Base-by-base conservation (phyloP, 2,329 filamentous ascomycete genomes). In the Akanthomyces muscarius region DNA sequence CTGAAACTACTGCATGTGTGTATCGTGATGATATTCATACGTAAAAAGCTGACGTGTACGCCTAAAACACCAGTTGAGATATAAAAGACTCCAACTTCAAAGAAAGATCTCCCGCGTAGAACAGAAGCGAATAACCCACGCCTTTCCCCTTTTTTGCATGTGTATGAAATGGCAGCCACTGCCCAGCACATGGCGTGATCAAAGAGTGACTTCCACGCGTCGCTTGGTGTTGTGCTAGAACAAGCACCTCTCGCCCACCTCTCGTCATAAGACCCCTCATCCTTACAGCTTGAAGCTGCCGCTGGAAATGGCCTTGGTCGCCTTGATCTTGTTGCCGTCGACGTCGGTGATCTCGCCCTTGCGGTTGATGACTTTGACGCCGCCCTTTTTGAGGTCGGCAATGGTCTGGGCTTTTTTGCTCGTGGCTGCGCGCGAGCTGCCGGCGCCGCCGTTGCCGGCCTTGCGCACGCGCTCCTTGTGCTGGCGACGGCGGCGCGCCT, bases 331-430 rank as follows among this genome's bases (percentile, higher is more conserved):
- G 71, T 89, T 91, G 36, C 93, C 93, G 68, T 95, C 87, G 41
- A 97, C 84, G 77, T 96, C 89, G 21, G 89, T 88, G 61, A 97
- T 79, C 75, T 93, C 89, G 59, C 94, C 94, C 80, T 91, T 93
- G 77, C 89, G 90, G 66, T 92, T 93, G 77, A 97, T 95, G 65
- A 98, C 85, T 82, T 90, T 94, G 69, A 97, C 94, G 65, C 91
- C 91, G 59, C 91, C 92, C 83, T 89, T 91, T 80, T 89, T 91
- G 71, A 94, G 78, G 63, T 89, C 85, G 1, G 85, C 85, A 61
- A 91, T 73, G 47, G 90, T 81, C 45, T 79, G 75, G 38, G 78
- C 75, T 41, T 54, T 61, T n/a, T 61, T 61, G 69, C 81, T 83
- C 67, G 63, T 64, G 33, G 58, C 66, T 52, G 13, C 70, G 64